Percentiles rank a stretch among this genome's conserved stretches.
Evolutionary conservation across 2,329 filamentous ascomycete species (phyloP).

Genomic region (Aspergillus viridinutans): DNA sequence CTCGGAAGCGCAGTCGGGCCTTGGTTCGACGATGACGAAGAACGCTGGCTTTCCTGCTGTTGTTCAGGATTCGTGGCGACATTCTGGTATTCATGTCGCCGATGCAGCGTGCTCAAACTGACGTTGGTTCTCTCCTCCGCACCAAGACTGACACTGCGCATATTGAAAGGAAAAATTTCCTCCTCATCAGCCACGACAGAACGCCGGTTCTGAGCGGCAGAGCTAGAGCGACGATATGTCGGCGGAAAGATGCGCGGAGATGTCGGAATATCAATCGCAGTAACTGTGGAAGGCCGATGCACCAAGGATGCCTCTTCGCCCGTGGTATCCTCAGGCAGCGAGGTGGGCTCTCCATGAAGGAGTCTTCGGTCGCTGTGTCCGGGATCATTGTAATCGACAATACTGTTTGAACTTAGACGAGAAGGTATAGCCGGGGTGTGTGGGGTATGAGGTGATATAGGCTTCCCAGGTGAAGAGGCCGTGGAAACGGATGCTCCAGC

Average conservation of each 20-base stretch:
- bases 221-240: conserved; percentile 43
- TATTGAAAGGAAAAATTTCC: conserved; percentile 43
- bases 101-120: conserved; percentile 30
- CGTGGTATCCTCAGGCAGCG: conserved; percentile 34
- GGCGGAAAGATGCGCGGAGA: conserved; percentile 42
- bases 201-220: conserved; percentile 37
- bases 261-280: conserved; percentile 47
- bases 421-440: conserved; percentile 93
- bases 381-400: conserved; percentile 61
- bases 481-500: conserved; percentile 69
- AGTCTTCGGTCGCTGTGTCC: conserved; percentile 30
- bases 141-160: conserved; percentile 46
- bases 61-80: conserved; percentile 14
- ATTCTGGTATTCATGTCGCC: conserved; percentile 30
- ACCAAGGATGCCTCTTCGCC: conserved; percentile 31
- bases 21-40: conserved; percentile 15
- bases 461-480: conserved; percentile 85
- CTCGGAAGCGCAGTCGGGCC: conserved; percentile 15
- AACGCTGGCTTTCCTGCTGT: conserved; percentile 12
- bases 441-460: conserved; percentile 82
- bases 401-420: conserved; percentile 85
- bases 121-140: conserved; percentile 35
- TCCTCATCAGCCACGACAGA: conserved; percentile 38
- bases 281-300: conserved; percentile 33
- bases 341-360: conserved; percentile 27